A percentile compares a stretch with the other conserved stretches of the same genome.
These are phyloP conservation scores for Jamesozyma spencerorum DNA, from an alignment of 805 yeast species.

Conservation along the genomic window DNA sequence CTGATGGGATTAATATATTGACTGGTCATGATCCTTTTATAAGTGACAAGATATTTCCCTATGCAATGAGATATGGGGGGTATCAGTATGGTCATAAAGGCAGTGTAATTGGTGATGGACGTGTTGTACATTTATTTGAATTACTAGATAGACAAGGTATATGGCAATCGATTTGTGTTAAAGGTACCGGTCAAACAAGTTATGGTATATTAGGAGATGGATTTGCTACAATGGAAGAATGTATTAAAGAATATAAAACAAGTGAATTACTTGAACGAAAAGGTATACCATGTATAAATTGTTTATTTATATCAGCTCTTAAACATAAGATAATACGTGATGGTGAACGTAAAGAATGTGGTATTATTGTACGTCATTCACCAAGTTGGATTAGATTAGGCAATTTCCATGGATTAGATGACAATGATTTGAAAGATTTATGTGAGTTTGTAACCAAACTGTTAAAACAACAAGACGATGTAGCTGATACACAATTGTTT, in stretches of 20 bases:
- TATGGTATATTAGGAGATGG: constrained; percentile 95
- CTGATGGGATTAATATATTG: constrained; percentile 36
- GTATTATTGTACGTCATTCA: constrained; percentile 75
- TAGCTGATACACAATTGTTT: constrained; percentile 17
- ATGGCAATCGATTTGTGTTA: constrained; percentile 50
- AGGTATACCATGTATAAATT: constrained; percentile 76
- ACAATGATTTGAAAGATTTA: too few species aligned
- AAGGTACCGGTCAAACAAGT: constrained; percentile 90
- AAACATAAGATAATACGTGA: constrained; percentile 60
- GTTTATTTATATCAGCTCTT: too few species aligned
- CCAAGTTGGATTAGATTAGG: constrained; percentile 84
- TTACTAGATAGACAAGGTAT: constrained; percentile 41
- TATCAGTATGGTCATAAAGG: constrained; percentile 92
- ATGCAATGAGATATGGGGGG: constrained; percentile 89
- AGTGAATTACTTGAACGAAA: constrained; percentile 74
- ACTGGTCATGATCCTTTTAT: constrained; percentile 47
- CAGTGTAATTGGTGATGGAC: constrained; percentile 95
- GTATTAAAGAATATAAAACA: constrained; percentile 78
- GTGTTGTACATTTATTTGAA: constrained; percentile 78
- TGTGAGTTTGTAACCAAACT: too few species aligned
- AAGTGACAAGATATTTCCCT: constrained; percentile 51
- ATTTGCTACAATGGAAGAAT: constrained; percentile 80
- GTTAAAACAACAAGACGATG: too few species aligned
- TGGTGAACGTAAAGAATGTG: constrained; percentile 59
- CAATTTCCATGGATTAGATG: constrained; percentile 74